phyloP scores from a whole-genome alignment of 2,329 filamentous ascomycete species.

The Sphaerostilbella broomeana region DNA sequence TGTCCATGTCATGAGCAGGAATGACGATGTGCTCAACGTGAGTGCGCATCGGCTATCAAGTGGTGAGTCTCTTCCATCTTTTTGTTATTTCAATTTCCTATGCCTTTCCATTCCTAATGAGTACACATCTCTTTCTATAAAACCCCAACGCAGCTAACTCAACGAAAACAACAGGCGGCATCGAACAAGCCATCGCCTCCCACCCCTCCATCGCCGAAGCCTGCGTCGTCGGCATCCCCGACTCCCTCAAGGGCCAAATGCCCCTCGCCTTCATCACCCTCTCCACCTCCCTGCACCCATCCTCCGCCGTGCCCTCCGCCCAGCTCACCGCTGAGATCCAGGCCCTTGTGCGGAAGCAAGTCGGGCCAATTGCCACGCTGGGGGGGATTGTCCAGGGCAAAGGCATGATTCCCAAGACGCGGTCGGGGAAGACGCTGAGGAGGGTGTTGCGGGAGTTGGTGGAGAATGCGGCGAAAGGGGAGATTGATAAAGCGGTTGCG shows the following conservation, averaged over 20 bases:
- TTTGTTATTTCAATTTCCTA: neutral
- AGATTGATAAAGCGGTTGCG: constrained; percentile 64
- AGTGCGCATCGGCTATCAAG: constrained; percentile 87
- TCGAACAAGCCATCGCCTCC: constrained; percentile 83
- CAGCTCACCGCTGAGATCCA: constrained; percentile 58
- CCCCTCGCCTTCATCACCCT: constrained; percentile 80
- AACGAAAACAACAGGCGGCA: constrained; percentile 51
- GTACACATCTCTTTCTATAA: neutral
- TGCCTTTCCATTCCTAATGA: neutral
- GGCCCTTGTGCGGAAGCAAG: constrained; percentile 65
- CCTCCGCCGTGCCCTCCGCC: constrained; percentile 42
- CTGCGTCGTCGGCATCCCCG: constrained; percentile 80
- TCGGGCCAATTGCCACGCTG: constrained; percentile 79
- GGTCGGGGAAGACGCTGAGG: constrained; percentile 84
- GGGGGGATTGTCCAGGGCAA: constrained; percentile 80
- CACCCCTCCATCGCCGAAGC: constrained; percentile 76
- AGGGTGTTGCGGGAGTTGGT: constrained; percentile 75
- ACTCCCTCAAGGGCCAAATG: constrained; percentile 79
- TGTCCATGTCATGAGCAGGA: constrained; percentile 57
- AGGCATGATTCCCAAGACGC: constrained; percentile 84
- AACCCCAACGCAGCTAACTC: too few relatives aligned
- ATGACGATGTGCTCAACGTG: constrained; percentile 92
- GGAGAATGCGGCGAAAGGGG: constrained; percentile 70
- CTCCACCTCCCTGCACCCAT: constrained; percentile 39
- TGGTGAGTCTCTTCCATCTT: constrained; percentile 43